These are phyloP conservation scores for Goffeauzyma gilvescens DNA, from an alignment of 768 basidiomycete species.

Conservation along the genomic window DNA sequence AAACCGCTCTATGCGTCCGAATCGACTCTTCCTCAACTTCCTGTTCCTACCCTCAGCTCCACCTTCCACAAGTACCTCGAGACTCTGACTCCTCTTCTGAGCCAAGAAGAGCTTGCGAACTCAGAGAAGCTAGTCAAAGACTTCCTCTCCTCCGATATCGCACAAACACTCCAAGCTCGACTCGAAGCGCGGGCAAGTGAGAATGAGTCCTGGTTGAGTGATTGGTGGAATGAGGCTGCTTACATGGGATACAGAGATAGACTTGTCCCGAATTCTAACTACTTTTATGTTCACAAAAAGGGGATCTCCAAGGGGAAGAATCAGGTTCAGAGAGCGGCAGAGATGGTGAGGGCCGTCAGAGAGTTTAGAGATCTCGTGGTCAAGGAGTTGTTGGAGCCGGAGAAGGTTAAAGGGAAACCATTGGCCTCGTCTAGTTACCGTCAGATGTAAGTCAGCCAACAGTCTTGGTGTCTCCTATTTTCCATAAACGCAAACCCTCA, in stretches of 20 bases:
- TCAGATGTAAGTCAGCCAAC: constrained; percentile 47
- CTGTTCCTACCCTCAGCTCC: constrained; percentile 63
- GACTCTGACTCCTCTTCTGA: constrained; percentile 56
- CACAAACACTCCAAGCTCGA: constrained; percentile 54
- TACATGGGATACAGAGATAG: constrained; percentile 78
- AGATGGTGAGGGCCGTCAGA: constrained; percentile 63
- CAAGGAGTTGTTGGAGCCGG: constrained; percentile 66
- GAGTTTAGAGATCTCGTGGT: constrained; percentile 53
- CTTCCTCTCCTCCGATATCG: constrained; percentile 53
- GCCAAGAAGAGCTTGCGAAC: constrained; percentile 42
- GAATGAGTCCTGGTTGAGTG: constrained; percentile 66
- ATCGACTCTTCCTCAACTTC: constrained; percentile 47
- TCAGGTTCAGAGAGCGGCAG: constrained; percentile 60
- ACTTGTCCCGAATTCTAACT: constrained; percentile 79
- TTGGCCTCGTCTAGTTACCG: constrained; percentile 87
- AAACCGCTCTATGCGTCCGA: constrained; percentile 51
- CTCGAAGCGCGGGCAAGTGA: constrained; percentile 51
- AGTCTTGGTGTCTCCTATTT: too few relatives aligned
- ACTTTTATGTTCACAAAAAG: constrained; percentile 76
- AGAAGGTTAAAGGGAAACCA: constrained; percentile 52
- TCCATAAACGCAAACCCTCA: too few relatives aligned
- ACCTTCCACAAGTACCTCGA: constrained; percentile 80
- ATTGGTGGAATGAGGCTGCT: constrained; percentile 95
- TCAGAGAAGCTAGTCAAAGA: constrained; percentile 44
- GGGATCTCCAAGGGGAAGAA: constrained; percentile 35